Conservation (phyloP, 768 basidiomycete species). For the Lactarius tabidus region DNA sequence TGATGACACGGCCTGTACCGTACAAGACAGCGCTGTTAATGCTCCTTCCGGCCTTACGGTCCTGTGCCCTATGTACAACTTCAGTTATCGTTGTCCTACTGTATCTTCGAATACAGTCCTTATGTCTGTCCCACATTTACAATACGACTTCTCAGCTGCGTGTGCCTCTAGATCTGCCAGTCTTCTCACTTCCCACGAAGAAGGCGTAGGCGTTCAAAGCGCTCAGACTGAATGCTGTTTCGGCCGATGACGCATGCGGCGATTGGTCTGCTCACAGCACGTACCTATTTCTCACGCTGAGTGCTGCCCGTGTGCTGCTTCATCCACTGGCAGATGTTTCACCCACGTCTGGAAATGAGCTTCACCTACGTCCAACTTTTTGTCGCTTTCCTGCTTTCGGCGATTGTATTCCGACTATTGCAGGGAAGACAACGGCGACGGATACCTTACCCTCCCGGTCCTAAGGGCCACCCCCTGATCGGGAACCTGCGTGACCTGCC, state of each 20-base stretch:
- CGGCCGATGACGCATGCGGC: not conserved
- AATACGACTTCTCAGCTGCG: too few species aligned
- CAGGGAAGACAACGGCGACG: not conserved
- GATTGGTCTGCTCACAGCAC: not conserved
- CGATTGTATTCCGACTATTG: not conserved
- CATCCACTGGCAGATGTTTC: too few species aligned
- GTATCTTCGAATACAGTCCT: not conserved
- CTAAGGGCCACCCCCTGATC: slow-evolving; percentile 25
- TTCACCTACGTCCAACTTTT: not conserved
- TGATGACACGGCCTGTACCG: not conserved
- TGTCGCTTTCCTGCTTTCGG: not conserved
- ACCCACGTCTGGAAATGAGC: not conserved
- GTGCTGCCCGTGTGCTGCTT: not conserved
- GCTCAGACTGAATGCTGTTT: not conserved
- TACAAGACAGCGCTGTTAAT: not conserved
- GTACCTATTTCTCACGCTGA: not conserved
- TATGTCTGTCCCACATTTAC: too few species aligned
- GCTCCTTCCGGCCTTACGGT: not conserved
- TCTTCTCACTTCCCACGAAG: not conserved
- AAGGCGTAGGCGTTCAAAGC: not conserved
- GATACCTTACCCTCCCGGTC: slow-evolving; percentile 25
- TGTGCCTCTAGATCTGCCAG: too few species aligned
- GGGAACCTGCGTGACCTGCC: slow-evolving; percentile 28
- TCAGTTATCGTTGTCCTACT: not conserved
- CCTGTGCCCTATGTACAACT: too few species aligned